phyloP scores from a whole-genome alignment of 2,329 filamentous ascomycete species.

The Beauveria bassiana region DNA sequence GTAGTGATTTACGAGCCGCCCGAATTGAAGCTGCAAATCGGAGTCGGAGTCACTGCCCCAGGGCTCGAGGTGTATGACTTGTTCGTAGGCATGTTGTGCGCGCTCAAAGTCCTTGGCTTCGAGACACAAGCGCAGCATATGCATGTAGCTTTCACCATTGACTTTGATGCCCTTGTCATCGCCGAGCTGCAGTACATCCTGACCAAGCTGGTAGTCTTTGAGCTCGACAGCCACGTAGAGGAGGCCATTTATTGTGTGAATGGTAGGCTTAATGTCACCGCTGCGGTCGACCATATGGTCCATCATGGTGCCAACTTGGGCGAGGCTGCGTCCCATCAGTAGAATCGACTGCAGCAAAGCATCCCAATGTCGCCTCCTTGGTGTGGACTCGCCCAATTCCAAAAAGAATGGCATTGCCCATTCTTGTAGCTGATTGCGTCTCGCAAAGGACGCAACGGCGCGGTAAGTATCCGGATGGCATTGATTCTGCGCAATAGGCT shows the following conservation, averaged over 20 bases:
- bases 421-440: conserved; percentile 48
- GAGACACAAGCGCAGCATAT: conserved; percentile 72
- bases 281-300: conserved; percentile 63
- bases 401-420: conserved; percentile 58
- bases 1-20: conserved; percentile 61
- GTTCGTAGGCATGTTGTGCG: conserved; percentile 57
- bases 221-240: conserved; percentile 64
- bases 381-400: conserved; percentile 37
- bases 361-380: conserved; percentile 57
- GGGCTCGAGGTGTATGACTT: conserved; percentile 23
- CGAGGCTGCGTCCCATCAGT: conserved; percentile 58
- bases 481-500: conserved; percentile 32
- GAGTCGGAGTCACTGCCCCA: conserved; percentile 35
- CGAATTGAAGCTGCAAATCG: conserved; percentile 42
- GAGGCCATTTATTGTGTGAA: conserved; percentile 67
- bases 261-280: conserved; percentile 49
- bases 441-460: conserved; percentile 40
- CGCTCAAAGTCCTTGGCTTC: conserved; percentile 64
- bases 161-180: conserved; percentile 56
- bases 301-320: conserved; percentile 42
- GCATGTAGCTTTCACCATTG: conserved; percentile 61
- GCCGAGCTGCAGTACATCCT: conserved; percentile 63
- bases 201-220: conserved; percentile 62
- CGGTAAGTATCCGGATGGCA: conserved; percentile 20
- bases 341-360: conserved; percentile 66